Evolutionary conservation across 75 land plant species (phyloP).

Genomic region (Pinus taeda): DNA sequence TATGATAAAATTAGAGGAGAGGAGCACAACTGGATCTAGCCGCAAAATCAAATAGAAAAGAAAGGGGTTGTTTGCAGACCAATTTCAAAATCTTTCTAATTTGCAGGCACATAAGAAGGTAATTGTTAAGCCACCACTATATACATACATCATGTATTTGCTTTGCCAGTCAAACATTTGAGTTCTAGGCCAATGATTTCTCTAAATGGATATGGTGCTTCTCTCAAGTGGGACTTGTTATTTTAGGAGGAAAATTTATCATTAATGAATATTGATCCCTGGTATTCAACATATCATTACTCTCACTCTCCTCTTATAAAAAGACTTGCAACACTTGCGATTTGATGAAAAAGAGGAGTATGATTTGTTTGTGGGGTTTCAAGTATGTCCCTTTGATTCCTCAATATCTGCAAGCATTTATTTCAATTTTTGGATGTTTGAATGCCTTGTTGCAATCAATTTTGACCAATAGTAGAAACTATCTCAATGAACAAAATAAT

Average conservation of each 20-base stretch:
- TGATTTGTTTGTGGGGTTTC: neutral
- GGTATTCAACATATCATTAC: slow-evolving; percentile 99
- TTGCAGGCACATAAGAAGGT: neutral
- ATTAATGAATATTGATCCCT: slow-evolving; percentile 97
- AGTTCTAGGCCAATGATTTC: slow-evolving; percentile 98
- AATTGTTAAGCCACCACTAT: too few species aligned
- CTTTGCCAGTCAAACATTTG: slow-evolving; percentile 93
- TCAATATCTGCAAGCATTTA: neutral
- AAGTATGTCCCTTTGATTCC: neutral
- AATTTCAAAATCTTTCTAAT: neutral
- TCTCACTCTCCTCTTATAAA: slow-evolving; percentile 98
- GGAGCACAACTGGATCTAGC: too few species aligned
- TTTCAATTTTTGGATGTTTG: neutral
- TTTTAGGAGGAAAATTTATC: slow-evolving; percentile 96
- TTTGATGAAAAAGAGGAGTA: slow-evolving; percentile 57
- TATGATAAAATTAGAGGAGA: too few species aligned
- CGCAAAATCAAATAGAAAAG: too few species aligned
- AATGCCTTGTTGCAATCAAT: neutral
- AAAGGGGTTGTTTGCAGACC: neutral
- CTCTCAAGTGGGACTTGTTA: slow-evolving; percentile 81
- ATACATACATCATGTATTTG: slow-evolving; percentile 21
- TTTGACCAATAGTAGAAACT: neutral
- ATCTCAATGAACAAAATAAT: too few species aligned
- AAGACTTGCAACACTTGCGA: slow-evolving; percentile 78
- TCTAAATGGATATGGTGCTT: slow-evolving; percentile 72